Conservation (phyloP, 441 rosid genomes). For the Codiaeum variegatum region DNA sequence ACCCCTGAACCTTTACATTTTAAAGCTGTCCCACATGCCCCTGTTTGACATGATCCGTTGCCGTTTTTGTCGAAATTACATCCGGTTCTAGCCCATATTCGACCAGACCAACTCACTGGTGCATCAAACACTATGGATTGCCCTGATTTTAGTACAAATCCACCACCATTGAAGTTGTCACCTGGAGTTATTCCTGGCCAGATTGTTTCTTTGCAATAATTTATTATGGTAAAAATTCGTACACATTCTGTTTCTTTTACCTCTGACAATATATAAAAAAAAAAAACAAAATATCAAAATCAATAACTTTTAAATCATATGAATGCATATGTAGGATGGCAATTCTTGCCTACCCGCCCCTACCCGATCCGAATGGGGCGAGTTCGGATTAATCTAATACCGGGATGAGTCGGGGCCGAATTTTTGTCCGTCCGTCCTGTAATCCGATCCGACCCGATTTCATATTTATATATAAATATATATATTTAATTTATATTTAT, state of each 20-base stretch:
- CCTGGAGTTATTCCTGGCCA: slow-evolving; percentile 90
- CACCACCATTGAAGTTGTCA: slow-evolving; percentile 68
- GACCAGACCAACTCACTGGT: slow-evolving; percentile 78
- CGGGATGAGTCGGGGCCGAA: too few species aligned
- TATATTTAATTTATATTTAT: too few species aligned
- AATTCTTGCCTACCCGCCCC: too few species aligned
- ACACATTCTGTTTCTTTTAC: slow-evolving; percentile 35
- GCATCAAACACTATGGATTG: slow-evolving; percentile 62
- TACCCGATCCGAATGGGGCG: too few species aligned
- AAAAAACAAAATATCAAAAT: not conserved
- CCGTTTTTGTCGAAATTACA: slow-evolving; percentile 66
- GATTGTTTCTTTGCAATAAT: slow-evolving; percentile 59
- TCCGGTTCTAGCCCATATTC: slow-evolving; percentile 88
- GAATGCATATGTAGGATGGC: too few species aligned
- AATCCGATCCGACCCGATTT: too few species aligned
- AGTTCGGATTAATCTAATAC: too few species aligned
- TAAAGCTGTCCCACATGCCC: slow-evolving; percentile 54
- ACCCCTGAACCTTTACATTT: slow-evolving; percentile 58
- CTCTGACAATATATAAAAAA: slow-evolving; percentile 29
- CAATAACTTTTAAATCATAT: too few species aligned
- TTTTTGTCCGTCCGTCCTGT: too few species aligned
- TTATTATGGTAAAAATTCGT: slow-evolving; percentile 66
- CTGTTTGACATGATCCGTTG: slow-evolving; percentile 77
- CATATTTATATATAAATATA: too few species aligned
- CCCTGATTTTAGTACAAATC: slow-evolving; percentile 55